These are phyloP conservation scores for Domatiomyces globalis DNA, from an alignment of 2,329 filamentous ascomycete genomes.

Conservation along the genomic window DNA sequence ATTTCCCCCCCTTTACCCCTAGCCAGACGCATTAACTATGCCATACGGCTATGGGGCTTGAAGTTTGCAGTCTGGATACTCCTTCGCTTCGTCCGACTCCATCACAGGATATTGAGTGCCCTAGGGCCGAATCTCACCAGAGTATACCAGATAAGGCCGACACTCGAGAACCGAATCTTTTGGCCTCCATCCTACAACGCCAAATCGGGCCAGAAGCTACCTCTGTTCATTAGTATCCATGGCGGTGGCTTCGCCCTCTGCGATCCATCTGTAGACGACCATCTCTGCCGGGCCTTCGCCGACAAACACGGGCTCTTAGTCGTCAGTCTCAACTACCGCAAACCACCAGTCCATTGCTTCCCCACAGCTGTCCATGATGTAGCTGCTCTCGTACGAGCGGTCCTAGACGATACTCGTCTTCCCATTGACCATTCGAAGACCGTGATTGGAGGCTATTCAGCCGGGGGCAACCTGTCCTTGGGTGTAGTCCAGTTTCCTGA, in stretches of 20 bases:
- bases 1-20: neutral
- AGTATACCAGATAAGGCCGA: slow-evolving; percentile 17
- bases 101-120: neutral
- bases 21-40: neutral
- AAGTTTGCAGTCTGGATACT: neutral
- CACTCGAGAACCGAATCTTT: slow-evolving; percentile 25
- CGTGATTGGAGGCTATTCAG: slow-evolving; percentile 28
- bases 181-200: slow-evolving; percentile 23
- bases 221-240: slow-evolving; percentile 35
- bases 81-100: neutral
- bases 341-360: slow-evolving; percentile 33
- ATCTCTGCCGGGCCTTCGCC: slow-evolving; percentile 34
- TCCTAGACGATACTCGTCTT: slow-evolving; percentile 32
- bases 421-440: slow-evolving; percentile 33
- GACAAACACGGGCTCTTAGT: slow-evolving; percentile 30
- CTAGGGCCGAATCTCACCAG: neutral
- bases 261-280: slow-evolving; percentile 32
- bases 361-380: slow-evolving; percentile 34
- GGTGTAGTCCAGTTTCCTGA: slow-evolving; percentile 28
- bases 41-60: neutral
- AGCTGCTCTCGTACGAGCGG: slow-evolving; percentile 29
- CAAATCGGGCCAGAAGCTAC: slow-evolving; percentile 3
- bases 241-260: slow-evolving; percentile 38
- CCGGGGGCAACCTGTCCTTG: slow-evolving; percentile 35
- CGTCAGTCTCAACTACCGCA: slow-evolving; percentile 36